Evolutionary conservation across 768 basidiomycete species (phyloP).

Genomic region (Amanita rubescens): DNA sequence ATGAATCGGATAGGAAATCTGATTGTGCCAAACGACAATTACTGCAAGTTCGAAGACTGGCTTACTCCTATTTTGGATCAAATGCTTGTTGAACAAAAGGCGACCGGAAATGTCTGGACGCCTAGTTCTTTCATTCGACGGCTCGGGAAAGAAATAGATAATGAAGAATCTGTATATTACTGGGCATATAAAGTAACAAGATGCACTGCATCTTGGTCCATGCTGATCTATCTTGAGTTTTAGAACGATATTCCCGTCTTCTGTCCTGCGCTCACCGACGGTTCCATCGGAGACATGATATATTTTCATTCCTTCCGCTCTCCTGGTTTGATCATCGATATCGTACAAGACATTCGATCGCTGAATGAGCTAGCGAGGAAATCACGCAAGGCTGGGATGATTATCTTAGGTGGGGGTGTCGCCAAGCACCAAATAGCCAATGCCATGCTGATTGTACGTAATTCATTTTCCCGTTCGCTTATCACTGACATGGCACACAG

Average conservation of each 20-base stretch:
- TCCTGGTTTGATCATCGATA: constrained; percentile 83
- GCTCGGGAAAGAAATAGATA: constrained; percentile 94
- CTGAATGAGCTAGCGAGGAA: constrained; percentile 86
- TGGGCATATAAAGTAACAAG: constrained; percentile 92
- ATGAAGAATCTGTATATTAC: constrained; percentile 97
- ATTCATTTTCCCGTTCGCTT: constrained; percentile 12
- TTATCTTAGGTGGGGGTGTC: constrained; percentile 94
- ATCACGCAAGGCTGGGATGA: constrained; percentile 95
- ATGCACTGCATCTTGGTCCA: neutral
- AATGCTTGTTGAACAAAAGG: constrained; percentile 86
- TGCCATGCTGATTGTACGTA: constrained; percentile 89
- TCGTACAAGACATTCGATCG: constrained; percentile 87
- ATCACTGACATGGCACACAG: constrained; percentile 32
- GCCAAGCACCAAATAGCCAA: constrained; percentile 99
- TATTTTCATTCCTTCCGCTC: constrained; percentile 95
- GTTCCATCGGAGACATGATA: constrained; percentile 97
- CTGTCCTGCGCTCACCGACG: constrained; percentile 96
- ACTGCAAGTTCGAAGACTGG: constrained; percentile 99
- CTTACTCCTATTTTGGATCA: constrained; percentile 86
- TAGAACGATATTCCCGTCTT: constrained; percentile 99
- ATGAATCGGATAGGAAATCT: constrained; percentile 98
- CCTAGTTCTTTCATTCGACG: constrained; percentile 91
- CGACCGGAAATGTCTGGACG: constrained; percentile 67
- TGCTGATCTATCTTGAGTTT: constrained; percentile 8
- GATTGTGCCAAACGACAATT: constrained; percentile 95